Evolutionary conservation across 208 protist species (phyloP), one percentile per base, ranked within the genome.

Genomic region (Herpetomonas samuelpessoai): DNA sequence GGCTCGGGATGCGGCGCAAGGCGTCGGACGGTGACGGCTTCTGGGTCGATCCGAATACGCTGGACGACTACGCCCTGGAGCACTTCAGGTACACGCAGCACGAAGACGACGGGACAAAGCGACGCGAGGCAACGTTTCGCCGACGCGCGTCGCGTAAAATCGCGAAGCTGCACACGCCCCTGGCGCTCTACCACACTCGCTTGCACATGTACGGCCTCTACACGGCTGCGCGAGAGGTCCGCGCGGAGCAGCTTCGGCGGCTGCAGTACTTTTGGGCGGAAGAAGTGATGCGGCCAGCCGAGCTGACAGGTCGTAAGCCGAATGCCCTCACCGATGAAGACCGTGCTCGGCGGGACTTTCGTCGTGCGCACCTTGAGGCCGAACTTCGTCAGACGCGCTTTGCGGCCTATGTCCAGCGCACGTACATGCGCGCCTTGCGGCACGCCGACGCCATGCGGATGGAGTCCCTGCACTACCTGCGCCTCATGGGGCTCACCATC

Each of bases 371-470:
- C 21, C 65, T 72, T 14, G 49, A 66, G 48, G 50, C 52, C 18
- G 64, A 65, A 39, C 54, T 59, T 26, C 25, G 31, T 39, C 65
- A 52, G 41, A 27, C 61, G 54, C 56, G 39, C 24, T 65, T 71
- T 48, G 55, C 57, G 25, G 64, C 71, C 26, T 78, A 65, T 47
- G 62, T 76, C 12, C 76, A 77, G 59, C 76, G 72, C 16, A 60
- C 65, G 30, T 64, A 73, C 24, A 53, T 72, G 47, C 80, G 80
- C 30, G 80, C 80, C 18, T 12, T 77, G 46, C 71, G 80, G 12
- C 80, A 87, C 56, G 61, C 76, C 16, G 80, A 87, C 49, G 70
- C 76, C 26, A 87, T 87, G 80, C 67, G 73, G 38, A 56, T 87
- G 25, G 76, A 87, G 48, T 82, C 80, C 21, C 49, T 87, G 3